Evolutionary conservation across 495 filamentous ascomycete species (phyloP).

Genomic region (Aspergillus bridgeri): DNA sequence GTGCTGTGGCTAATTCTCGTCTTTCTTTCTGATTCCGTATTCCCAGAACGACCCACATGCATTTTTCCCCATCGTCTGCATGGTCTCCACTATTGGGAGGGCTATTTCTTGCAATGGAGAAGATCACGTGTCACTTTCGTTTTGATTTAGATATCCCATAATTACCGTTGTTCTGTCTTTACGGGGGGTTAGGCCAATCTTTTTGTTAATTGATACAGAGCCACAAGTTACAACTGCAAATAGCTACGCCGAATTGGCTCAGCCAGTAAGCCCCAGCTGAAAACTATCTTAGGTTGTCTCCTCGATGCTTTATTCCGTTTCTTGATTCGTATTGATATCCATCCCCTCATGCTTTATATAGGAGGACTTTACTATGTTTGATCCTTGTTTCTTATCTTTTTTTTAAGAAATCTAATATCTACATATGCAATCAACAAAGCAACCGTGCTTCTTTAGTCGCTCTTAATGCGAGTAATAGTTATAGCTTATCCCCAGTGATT

Average conservation of each 20-base stretch:
- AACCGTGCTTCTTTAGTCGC: no score
- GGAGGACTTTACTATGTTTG: no score
- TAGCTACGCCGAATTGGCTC: background rate
- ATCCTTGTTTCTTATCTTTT: no score
- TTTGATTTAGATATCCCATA: background rate
- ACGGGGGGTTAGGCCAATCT: no score
- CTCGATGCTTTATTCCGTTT: no score
- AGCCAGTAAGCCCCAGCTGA: background rate
- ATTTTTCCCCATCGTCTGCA: background rate
- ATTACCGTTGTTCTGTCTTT: background rate
- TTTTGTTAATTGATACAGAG: background rate
- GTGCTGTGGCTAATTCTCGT: constrained; percentile 67
- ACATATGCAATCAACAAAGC: no score
- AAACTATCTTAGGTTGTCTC: no score
- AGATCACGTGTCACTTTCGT: background rate
- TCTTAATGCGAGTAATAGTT: no score
- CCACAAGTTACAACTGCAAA: background rate
- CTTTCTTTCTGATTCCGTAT: background rate
- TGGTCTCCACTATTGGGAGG: background rate
- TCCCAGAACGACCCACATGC: background rate
- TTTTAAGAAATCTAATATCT: no score
- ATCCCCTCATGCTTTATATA: no score
- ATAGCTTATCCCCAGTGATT: no score
- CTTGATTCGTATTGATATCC: no score
- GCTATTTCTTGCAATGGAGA: background rate